Evolutionary conservation across 1,284 basidiomycete species (phyloP), one percentile per base, ranked within the genome.

Genomic region (Cryptococcus sp.): DNA sequence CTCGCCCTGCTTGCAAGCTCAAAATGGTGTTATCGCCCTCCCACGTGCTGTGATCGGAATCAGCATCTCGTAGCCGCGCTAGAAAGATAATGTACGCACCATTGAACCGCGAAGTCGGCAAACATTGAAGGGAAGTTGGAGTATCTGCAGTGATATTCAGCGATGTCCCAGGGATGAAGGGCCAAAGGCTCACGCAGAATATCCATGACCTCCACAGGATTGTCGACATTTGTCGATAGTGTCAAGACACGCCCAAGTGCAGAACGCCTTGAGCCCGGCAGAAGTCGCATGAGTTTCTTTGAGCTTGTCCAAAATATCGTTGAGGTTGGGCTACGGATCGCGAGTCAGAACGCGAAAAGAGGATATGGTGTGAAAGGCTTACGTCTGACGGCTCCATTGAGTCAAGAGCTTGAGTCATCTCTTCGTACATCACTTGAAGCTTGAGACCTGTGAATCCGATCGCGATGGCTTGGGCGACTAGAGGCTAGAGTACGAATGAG

Each of bases 221-320:
- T 83, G 79, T 50, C 83, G 74, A 59, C 82, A 82, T 54, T 80
- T 81, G 67, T 84, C 83, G 54, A 84, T 84, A 19, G 81, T 81
- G 61, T 83, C 81, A 50, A 84, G 76, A 48, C 80, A 81, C 8
- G 78, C 79, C 83, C 83, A 84, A 6, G 83, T 84, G 70, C 82
- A 84, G 78, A 84, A 84, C 17, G 83, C 83, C 76, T 84, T 84
- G 53, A 84, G 74, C 37, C 83, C 83, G 2, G 83, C 82, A 26
- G 81, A 82, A 3, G 83, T 83, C 1, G 82, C 80, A 67, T 84
- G 83, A 3, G 82, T 83, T 71, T 84, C 82, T 74, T 84, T 84
- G 61, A 84, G 78, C 75, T 81, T 82, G 60, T 83, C 74, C 5
- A 78, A 61, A 7, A 72, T 71, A 37, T 77, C 76, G 48, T 67